Conservation (phyloP, 1,284 basidiomycete genomes). For the Leccinum ponderosum region DNA sequence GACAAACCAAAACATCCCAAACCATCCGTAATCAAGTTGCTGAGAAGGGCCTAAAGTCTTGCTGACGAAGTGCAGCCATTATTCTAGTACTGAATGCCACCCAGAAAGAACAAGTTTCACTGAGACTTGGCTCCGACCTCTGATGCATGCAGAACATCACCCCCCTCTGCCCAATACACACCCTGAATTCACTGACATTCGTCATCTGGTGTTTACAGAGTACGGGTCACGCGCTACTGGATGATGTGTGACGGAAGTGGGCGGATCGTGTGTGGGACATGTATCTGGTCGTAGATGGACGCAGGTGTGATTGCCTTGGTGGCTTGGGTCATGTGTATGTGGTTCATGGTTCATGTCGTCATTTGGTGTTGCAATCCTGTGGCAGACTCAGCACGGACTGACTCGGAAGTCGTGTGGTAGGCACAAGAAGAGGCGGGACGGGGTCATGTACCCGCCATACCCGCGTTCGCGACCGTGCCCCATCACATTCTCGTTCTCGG, state of each 20-base stretch:
- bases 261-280: slow-evolving; percentile 31
- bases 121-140: too few relatives aligned
- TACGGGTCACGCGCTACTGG: slow-evolving; percentile 55
- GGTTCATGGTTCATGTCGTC: background rate
- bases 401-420: background rate
- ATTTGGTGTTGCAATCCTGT: background rate
- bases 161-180: background rate
- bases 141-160: background rate
- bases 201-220: slow-evolving; percentile 47
- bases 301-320: slow-evolving; percentile 32
- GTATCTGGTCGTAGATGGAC: slow-evolving; percentile 39
- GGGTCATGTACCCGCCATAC: background rate
- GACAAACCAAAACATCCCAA: too few relatives aligned
- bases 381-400: background rate
- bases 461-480: background rate
- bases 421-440: background rate
- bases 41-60: too few relatives aligned
- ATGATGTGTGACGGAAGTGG: slow-evolving; percentile 42
- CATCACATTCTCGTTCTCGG: slow-evolving; percentile 5
- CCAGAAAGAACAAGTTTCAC: too few relatives aligned
- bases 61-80: too few relatives aligned
- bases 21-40: too few relatives aligned
- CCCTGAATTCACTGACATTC: background rate
- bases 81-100: too few relatives aligned
- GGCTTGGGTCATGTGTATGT: background rate